Evolutionary conservation across 2,329 filamentous ascomycete species (phyloP), one percentile per base, ranked within the genome.

Genomic region (Penicillium sp.): DNA sequence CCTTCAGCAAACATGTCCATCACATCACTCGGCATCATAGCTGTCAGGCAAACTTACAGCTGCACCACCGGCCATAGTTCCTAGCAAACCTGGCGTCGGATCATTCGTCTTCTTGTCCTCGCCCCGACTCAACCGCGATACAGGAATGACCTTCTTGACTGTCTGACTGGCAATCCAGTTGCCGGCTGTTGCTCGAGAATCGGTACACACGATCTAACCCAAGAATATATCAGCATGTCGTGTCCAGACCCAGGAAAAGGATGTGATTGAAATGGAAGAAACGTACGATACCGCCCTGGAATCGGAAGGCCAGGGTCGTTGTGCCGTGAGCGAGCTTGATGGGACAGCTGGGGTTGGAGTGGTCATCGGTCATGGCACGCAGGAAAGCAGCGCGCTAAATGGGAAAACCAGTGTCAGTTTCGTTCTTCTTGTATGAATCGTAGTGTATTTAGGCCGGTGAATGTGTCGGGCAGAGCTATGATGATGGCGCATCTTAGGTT

Each of bases 141-240:
- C 68, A 22, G 68, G 68, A 69, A 99, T 97, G 62, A 99, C 93
- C 81, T 99, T 99, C 84, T 99, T 99, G 69, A 99, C 93, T 46
- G 93, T 99, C 80, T 99, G 93, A 76, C 89, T 95, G 60, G 93
- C 93, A 75, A 99, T 99, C 93, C 93, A 99, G 82, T 93, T 95
- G 66, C 93, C 93, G 27, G 93, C 92, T 40, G 93, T 95, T 53
- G 93, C 93, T 76, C 93, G 85, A 53, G 93, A 99, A 77, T 99
- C 93, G 52, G 93, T 99, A 46, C 92, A 92, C 44, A 99, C 92
- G 68, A 99, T 95, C 68, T 71, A 57, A n/a, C 19, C 9, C 10
- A 22, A 28, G n/a, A 28, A 41, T 35, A 39, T 29, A 53, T 45
- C 28, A 44, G 46, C 29, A 30, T 2, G 40, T 10, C n/a, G n/a